phyloP scores from a whole-genome alignment of 2,329 filamentous ascomycete genomes.

The Ploettnerulaceae sp. region DNA sequence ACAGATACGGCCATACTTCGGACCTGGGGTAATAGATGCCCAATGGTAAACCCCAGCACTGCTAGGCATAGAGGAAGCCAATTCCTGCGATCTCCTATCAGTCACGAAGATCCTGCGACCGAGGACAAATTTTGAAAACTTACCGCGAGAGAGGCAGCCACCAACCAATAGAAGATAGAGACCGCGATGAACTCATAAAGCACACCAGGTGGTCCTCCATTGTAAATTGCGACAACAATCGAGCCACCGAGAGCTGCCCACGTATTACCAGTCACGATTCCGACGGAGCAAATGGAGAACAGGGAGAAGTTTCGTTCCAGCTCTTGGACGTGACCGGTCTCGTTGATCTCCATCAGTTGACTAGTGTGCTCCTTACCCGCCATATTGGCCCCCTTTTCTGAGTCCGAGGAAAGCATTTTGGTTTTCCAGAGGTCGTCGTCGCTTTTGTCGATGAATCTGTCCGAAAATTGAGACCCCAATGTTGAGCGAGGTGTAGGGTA shows the following conservation, averaged over 20 bases:
- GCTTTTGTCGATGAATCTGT: not conserved
- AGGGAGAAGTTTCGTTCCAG: conserved; percentile 46
- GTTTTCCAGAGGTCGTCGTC: not conserved
- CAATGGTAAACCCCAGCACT: conserved; percentile 45
- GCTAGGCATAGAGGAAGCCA: conserved; percentile 29
- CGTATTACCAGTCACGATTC: conserved; percentile 41
- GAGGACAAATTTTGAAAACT: not conserved
- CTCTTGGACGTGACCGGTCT: conserved; percentile 47
- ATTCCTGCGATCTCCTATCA: conserved; percentile 17
- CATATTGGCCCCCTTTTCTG: conserved; percentile 15
- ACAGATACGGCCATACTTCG: conserved; percentile 40
- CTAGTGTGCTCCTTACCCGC: not conserved
- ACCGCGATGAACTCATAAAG: conserved; percentile 56
- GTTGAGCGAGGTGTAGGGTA: too few species aligned
- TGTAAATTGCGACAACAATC: conserved; percentile 39
- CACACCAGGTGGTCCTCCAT: conserved; percentile 57
- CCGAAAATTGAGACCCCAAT: too few species aligned
- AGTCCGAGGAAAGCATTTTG: conserved; percentile 4
- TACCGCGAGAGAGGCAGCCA: conserved; percentile 47
- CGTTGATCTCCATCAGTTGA: conserved; percentile 36
- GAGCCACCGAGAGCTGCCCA: conserved; percentile 45
- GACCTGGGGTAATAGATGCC: conserved; percentile 45
- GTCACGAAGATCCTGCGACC: not conserved
- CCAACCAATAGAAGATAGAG: conserved; percentile 46
- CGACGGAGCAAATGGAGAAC: conserved; percentile 42